Percentiles rank a stretch among this genome's conserved stretches.
Evolutionary conservation across 163 green algal genomes (phyloP).

Genomic region (Botryococcus braunii): DNA sequence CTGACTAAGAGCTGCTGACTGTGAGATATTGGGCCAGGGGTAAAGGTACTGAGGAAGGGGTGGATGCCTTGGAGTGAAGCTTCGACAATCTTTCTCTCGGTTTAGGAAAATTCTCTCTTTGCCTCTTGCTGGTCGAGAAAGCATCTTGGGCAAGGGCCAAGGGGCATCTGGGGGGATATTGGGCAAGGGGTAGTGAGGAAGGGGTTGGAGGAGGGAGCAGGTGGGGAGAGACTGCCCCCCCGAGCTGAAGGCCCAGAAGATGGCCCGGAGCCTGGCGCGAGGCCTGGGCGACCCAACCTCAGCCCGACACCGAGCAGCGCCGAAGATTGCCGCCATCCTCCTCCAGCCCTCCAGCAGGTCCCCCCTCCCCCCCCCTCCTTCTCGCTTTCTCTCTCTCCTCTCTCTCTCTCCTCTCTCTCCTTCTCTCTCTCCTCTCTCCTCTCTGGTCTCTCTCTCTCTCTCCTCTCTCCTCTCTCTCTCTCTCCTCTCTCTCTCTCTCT

Average conservation of each 20-base stretch:
- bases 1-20: too few relatives aligned
- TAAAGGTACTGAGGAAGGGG: not conserved
- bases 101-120: not conserved
- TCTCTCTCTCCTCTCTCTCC: too few relatives aligned
- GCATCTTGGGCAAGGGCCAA: too few relatives aligned
- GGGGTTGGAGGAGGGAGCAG: constrained; percentile 22
- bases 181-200: too few relatives aligned
- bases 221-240: constrained; percentile 72
- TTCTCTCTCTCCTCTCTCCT: too few relatives aligned
- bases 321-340: constrained; percentile 51
- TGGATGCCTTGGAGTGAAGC: not conserved
- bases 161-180: too few relatives aligned
- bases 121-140: not conserved
- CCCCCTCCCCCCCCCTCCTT: too few relatives aligned
- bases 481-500: too few relatives aligned
- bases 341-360: constrained; percentile 67
- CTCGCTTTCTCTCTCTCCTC: too few relatives aligned
- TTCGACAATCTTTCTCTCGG: not conserved
- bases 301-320: constrained; percentile 67
- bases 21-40: not conserved
- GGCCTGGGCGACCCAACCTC: constrained; percentile 62
- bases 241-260: constrained; percentile 89
- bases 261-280: constrained; percentile 69
- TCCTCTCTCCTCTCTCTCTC: too few relatives aligned
- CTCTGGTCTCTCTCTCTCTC: too few relatives aligned